A percentile compares a stretch with the other conserved stretches of the same genome.
Conservation (phyloP, 176 grass and related monocot genomes). For the Oryza punctata region DNA sequence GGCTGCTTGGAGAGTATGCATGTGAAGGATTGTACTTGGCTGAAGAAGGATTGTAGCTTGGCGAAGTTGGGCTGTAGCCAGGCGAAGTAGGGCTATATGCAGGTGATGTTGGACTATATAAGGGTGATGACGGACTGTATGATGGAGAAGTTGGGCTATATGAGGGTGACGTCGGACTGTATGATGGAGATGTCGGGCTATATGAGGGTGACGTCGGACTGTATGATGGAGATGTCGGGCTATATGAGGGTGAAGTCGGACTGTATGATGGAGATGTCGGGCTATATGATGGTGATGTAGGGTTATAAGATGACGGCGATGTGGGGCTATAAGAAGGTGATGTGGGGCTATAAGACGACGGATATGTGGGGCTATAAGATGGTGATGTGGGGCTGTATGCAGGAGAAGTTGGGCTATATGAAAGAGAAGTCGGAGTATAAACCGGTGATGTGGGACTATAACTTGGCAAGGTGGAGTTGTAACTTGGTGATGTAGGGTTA, state of each 20-base stretch:
- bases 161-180: slow-evolving; percentile 43
- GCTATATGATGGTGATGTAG: slow-evolving; percentile 49
- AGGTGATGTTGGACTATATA: slow-evolving; percentile 78
- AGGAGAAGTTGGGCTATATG: slow-evolving; percentile 41
- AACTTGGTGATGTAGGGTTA: slow-evolving; percentile 58
- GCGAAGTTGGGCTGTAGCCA: slow-evolving; percentile 44
- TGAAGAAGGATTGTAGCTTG: slow-evolving; percentile 82
- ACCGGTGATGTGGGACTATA: slow-evolving; percentile 66
- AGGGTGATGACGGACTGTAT: slow-evolving; percentile 70
- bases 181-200: slow-evolving; percentile 52
- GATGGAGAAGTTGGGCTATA: slow-evolving; percentile 57
- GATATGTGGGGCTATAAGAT: slow-evolving; percentile 50
- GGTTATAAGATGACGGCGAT: slow-evolving; percentile 55
- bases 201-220: slow-evolving; percentile 54
- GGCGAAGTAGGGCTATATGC: not conserved
- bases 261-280: slow-evolving; percentile 7
- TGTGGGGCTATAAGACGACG: slow-evolving; percentile 68
- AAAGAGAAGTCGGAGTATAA: slow-evolving; percentile 61
- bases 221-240: slow-evolving; percentile 52
- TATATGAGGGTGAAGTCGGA: slow-evolving; percentile 11
- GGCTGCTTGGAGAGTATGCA: slow-evolving; percentile 54
- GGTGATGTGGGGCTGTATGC: slow-evolving; percentile 58
- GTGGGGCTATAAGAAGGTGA: slow-evolving; percentile 77
- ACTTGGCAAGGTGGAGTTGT: slow-evolving; percentile 60
- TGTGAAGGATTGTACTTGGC: slow-evolving; percentile 36